Evolutionary conservation across 2,329 filamentous ascomycete genomes (phyloP).

Genomic region (Colletotrichum costaricense): DNA sequence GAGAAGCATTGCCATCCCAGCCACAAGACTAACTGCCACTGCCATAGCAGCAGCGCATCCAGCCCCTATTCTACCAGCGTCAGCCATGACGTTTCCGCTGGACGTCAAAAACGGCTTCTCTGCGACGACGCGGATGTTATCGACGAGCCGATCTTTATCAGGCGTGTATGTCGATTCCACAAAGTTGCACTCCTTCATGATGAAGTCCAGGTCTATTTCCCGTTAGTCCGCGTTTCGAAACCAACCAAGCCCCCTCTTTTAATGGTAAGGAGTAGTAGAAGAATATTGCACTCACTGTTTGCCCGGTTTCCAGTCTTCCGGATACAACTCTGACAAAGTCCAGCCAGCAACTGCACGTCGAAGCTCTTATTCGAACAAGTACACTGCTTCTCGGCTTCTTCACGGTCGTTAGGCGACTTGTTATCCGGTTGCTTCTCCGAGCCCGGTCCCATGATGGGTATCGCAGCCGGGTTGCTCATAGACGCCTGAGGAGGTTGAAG

Average conservation of each 20-base stretch:
- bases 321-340: constrained; percentile 53
- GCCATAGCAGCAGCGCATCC: constrained; percentile 2
- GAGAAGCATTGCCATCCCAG: constrained; percentile 20
- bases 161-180: constrained; percentile 42
- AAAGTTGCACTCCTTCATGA: constrained; percentile 51
- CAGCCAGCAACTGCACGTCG: constrained; percentile 50
- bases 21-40: neutral
- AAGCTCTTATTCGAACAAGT: constrained; percentile 54
- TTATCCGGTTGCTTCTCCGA: constrained; percentile 28
- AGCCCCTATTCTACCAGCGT: neutral
- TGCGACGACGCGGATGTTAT: constrained; percentile 49
- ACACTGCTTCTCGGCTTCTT: constrained; percentile 47
- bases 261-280: neutral
- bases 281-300: constrained; percentile 44
- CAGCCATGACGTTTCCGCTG: constrained; percentile 17
- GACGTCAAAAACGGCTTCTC: constrained; percentile 38
- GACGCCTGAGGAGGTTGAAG: neutral
- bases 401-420: constrained; percentile 22
- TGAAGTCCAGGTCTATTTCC: constrained; percentile 47
- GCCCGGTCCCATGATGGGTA: constrained; percentile 36
- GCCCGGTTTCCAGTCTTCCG: constrained; percentile 42
- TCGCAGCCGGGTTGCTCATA: neutral
- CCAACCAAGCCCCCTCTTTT: too few relatives aligned
- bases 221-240: neutral
- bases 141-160: constrained; percentile 44